Evolutionary conservation across 164 flowering plant genomes (phyloP).

Genomic region (Akebia trifoliata): DNA sequence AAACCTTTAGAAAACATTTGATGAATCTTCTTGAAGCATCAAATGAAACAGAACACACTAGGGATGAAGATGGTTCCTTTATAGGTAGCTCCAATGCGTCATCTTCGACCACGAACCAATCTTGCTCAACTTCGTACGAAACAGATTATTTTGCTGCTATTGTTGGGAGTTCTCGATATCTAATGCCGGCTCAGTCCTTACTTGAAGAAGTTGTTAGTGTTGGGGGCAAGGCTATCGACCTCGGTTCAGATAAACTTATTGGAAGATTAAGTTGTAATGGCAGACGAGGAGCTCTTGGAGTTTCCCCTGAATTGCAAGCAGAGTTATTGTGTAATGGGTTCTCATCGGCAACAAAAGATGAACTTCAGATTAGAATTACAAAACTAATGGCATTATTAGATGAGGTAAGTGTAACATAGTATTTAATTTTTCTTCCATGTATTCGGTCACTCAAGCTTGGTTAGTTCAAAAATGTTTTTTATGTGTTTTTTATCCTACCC

Average conservation of each 20-base stretch:
- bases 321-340: slow-evolving; percentile 35
- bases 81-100: slow-evolving; percentile 19
- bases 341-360: slow-evolving; percentile 39
- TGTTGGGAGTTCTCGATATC: slow-evolving; percentile 46
- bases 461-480: no score
- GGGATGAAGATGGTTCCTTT: slow-evolving; percentile 22
- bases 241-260: slow-evolving; percentile 31
- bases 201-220: slow-evolving; percentile 60
- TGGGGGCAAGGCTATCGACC: slow-evolving; percentile 34
- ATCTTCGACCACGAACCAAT: slow-evolving; percentile 28
- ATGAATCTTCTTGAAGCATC: slow-evolving; percentile 56
- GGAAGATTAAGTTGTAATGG: slow-evolving; percentile 25
- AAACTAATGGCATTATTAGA: slow-evolving; percentile 63
- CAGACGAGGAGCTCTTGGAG: slow-evolving; percentile 25
- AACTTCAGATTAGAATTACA: slow-evolving; percentile 35
- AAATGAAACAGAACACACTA: slow-evolving; percentile 25
- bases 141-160: slow-evolving; percentile 23
- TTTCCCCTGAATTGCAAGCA: slow-evolving; percentile 43
- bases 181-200: slow-evolving; percentile 58
- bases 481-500: no score
- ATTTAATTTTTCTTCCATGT: not conserved
- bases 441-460: not conserved
- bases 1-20: slow-evolving; percentile 37
- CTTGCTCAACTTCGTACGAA: slow-evolving; percentile 31
- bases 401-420: slow-evolving; percentile 37